Evolutionary conservation across 495 filamentous ascomycete species (phyloP).

Genomic region (Polyplosphaeria fusca): DNA sequence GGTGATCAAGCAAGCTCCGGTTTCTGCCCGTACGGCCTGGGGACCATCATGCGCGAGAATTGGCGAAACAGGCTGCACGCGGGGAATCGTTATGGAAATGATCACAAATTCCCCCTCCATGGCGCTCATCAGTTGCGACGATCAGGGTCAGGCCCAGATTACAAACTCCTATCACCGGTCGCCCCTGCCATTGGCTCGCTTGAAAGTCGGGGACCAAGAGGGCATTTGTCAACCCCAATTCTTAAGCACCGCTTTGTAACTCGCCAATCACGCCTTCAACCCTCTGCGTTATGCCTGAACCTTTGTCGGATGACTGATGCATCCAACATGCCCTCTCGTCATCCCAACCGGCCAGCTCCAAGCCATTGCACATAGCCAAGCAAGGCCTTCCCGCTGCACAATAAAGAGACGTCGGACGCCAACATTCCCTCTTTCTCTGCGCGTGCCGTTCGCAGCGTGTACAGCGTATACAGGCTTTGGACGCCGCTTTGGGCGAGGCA

Average conservation of each 20-base stretch:
- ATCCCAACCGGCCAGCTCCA: neutral
- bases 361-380: neutral
- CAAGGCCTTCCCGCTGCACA: neutral
- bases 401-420: neutral
- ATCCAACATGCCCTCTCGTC: neutral
- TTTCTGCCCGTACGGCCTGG: neutral
- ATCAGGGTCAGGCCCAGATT: neutral
- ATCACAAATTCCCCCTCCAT: neutral
- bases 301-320: neutral
- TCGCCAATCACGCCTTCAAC: neutral
- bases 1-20: constrained; percentile 3
- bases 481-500: too few relatives aligned
- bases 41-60: neutral
- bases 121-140: neutral
- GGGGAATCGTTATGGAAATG: neutral
- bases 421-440: too few relatives aligned
- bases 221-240: neutral
- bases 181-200: neutral
- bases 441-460: too few relatives aligned
- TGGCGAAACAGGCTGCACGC: neutral
- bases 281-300: neutral
- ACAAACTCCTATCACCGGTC: neutral
- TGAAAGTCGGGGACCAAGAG: neutral
- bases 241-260: neutral
- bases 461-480: neutral